Evolutionary conservation across 2,329 filamentous ascomycete species (phyloP).

Genomic region (Ascochyta pisi): DNA sequence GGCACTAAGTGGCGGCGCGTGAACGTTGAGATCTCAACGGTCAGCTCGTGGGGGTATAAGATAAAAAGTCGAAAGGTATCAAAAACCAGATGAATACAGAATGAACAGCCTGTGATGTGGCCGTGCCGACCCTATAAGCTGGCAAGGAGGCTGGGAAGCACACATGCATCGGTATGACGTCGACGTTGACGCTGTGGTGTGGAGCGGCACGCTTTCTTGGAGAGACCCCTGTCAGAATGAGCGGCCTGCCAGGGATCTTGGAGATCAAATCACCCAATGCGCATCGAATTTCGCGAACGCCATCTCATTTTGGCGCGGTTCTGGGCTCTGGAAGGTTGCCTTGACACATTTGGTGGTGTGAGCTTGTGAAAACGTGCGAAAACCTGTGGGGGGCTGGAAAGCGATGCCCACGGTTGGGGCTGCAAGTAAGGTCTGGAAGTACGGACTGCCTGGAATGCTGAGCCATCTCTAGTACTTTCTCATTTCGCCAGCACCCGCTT

Average conservation of each 20-base stretch:
- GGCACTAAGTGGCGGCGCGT: conserved; percentile 16
- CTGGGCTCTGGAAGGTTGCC: conserved; percentile 7
- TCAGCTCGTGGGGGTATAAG: conserved; percentile 10
- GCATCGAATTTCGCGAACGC: conserved; percentile 28
- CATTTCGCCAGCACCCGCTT: conserved; percentile 2
- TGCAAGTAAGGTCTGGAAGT: background rate
- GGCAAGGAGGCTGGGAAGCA: conserved; percentile 34
- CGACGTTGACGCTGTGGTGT: conserved; percentile 35
- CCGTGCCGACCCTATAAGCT: conserved; percentile 34
- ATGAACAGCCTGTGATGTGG: conserved; percentile 24
- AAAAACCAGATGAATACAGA: conserved; percentile 13
- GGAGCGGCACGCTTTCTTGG: conserved; percentile 30
- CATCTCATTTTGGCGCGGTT: conserved; percentile 22
- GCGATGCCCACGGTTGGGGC: background rate
- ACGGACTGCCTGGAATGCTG: conserved; percentile 1
- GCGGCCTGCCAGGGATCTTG: conserved; percentile 33
- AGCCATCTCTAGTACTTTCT: background rate
- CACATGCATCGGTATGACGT: conserved; percentile 38
- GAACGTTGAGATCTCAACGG: conserved; percentile 20
- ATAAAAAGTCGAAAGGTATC: conserved; percentile 4
- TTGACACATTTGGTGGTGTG: conserved; percentile 14
- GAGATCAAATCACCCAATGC: conserved; percentile 38
- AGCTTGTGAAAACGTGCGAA: conserved; percentile 11
- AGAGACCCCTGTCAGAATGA: conserved; percentile 36
- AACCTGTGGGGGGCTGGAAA: conserved; percentile 12